A percentile compares a stretch with the other conserved stretches of the same genome.
Evolutionary conservation across 2,329 filamentous ascomycete species (phyloP).

Genomic region (Penicillium sp.): DNA sequence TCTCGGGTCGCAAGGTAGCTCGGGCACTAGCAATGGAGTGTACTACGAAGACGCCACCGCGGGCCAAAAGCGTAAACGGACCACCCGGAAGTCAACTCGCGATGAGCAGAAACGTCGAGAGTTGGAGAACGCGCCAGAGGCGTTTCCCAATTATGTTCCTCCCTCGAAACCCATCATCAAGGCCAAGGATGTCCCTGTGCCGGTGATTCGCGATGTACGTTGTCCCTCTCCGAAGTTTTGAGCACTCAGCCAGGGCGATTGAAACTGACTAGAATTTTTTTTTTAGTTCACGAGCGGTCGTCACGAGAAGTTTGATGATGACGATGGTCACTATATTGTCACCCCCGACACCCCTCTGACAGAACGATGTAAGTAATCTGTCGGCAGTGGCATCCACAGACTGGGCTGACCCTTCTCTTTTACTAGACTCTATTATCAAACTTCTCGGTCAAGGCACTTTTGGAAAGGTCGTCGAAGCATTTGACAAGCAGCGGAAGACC

Average conservation of each 20-base stretch:
- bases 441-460: conserved; percentile 96
- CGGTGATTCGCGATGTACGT: conserved; percentile 62
- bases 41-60: conserved; percentile 69
- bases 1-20: conserved; percentile 65
- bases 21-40: conserved; percentile 53
- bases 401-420: conserved; percentile 19
- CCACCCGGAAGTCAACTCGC: conserved; percentile 75
- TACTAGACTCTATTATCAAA: conserved; percentile 78
- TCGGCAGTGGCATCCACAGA: not conserved
- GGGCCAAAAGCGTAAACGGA: conserved; percentile 89
- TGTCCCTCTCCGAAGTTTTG: not conserved
- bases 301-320: conserved; percentile 82
- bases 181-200: conserved; percentile 73
- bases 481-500: conserved; percentile 71
- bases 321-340: conserved; percentile 96
- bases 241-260: not conserved
- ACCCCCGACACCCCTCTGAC: conserved; percentile 83
- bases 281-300: conserved; percentile 50
- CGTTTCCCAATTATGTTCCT: conserved; percentile 78
- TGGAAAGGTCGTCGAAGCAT: conserved; percentile 94
- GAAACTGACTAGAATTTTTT: not conserved
- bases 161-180: conserved; percentile 89
- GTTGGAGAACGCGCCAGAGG: conserved; percentile 68
- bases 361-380: conserved; percentile 74
- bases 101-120: conserved; percentile 81